Conservation (phyloP, 768 basidiomycete species). For the Gymnopilus dilepis region DNA sequence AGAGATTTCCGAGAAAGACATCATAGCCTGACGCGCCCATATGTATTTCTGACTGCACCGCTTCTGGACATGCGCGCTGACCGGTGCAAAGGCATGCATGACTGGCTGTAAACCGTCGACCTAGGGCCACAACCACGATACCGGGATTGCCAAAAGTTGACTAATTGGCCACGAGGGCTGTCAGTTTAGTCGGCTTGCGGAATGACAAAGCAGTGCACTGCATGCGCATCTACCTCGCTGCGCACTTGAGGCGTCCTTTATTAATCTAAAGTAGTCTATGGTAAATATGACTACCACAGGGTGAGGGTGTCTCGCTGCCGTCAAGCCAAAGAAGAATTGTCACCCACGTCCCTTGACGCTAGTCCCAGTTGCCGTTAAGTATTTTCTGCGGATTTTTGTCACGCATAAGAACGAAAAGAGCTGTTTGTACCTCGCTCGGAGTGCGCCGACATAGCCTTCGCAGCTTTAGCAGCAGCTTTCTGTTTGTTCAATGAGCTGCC, state of each 20-base stretch:
- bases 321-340: not conserved
- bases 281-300: not conserved
- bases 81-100: not conserved
- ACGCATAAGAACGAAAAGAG: too few relatives aligned
- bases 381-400: too few relatives aligned
- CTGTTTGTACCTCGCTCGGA: too few relatives aligned
- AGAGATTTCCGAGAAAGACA: not conserved
- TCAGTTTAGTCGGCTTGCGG: conserved; percentile 10
- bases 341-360: not conserved
- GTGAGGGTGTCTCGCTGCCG: not conserved
- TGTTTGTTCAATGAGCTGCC: not conserved
- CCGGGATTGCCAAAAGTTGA: not conserved
- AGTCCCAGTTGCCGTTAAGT: not conserved
- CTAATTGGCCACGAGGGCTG: conserved; percentile 9
- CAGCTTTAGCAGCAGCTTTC: not conserved
- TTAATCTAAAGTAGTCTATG: not conserved
- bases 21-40: not conserved
- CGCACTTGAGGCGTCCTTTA: not conserved
- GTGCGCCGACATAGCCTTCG: not conserved
- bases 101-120: not conserved
- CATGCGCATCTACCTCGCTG: conserved; percentile 13
- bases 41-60: not conserved
- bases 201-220: conserved; percentile 13
- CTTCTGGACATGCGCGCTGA: not conserved
- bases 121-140: not conserved